phyloP scores from a whole-genome alignment of 2,329 filamentous ascomycete species.

The Cladophialophora exuberans region DNA sequence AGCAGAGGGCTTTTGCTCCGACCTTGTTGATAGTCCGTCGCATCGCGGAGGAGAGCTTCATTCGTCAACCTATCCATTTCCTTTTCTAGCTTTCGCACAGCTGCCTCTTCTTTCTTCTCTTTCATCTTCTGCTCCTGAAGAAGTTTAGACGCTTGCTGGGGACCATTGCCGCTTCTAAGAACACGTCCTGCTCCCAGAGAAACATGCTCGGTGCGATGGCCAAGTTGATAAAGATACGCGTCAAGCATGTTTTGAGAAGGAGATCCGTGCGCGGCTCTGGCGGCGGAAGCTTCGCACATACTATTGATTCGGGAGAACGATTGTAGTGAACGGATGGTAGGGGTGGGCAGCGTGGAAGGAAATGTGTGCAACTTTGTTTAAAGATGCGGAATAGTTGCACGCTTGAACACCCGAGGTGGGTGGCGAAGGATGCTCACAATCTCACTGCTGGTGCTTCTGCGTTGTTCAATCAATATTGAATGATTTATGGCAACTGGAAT shows the following conservation, averaged over 20 bases:
- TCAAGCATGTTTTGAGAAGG: not conserved
- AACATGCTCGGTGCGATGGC: not conserved
- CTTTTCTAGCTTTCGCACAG: slow-evolving; percentile 3
- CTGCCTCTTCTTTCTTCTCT: slow-evolving; percentile 6
- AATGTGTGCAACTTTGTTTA: too few species aligned
- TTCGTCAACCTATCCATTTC: slow-evolving; percentile 13
- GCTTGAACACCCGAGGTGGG: too few species aligned
- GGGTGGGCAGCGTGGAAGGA: too few species aligned
- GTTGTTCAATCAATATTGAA: too few species aligned
- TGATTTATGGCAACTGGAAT: too few species aligned
- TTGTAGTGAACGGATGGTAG: too few species aligned
- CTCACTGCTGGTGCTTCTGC: too few species aligned
- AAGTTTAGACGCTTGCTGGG: not conserved
- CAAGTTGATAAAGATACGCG: not conserved
- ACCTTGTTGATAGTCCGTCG: slow-evolving; percentile 13
- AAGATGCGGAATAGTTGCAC: too few species aligned
- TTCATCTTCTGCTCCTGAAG: not conserved
- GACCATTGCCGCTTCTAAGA: not conserved
- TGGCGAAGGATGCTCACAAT: too few species aligned
- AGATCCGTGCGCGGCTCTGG: not conserved
- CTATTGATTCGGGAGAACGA: too few species aligned
- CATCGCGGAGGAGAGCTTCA: slow-evolving; percentile 1
- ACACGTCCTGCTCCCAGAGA: too few species aligned
- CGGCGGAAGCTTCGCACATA: not conserved
- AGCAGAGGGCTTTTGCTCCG: too few species aligned